A percentile compares a stretch with the other conserved stretches of the same genome.
phyloP scores from a whole-genome alignment of 805 yeast species.

The Phaffomyces thermotolerans region DNA sequence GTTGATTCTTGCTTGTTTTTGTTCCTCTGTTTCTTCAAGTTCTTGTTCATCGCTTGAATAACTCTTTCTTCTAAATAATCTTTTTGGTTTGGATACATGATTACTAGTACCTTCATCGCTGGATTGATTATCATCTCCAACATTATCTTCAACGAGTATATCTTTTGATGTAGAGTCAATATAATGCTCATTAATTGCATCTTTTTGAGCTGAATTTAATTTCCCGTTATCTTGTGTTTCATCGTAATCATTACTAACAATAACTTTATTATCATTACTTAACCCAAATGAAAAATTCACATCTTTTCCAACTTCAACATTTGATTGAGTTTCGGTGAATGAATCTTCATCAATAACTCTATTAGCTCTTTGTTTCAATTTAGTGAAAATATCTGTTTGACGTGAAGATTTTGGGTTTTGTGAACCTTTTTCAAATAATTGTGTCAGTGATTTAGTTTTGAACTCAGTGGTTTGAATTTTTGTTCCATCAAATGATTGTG shows the following conservation, averaged over 20 bases:
- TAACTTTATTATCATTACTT: neutral
- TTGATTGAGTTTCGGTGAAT: neutral
- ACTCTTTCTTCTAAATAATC: conserved; percentile 7
- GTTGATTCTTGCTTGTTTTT: conserved; percentile 13
- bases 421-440: conserved; percentile 18
- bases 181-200: neutral
- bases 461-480: conserved; percentile 8
- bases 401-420: neutral
- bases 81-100: conserved; percentile 1
- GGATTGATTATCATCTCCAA: neutral
- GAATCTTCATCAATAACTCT: conserved; percentile 11
- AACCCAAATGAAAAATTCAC: neutral
- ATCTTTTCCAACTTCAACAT: neutral
- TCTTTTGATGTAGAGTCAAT: neutral
- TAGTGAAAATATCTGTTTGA: conserved; percentile 9
- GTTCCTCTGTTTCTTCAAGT: conserved; percentile 17
- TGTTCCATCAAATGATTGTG: conserved; percentile 8
- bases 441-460: conserved; percentile 16
- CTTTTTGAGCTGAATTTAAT: neutral
- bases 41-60: conserved; percentile 13
- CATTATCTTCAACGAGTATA: conserved; percentile 12
- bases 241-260: conserved; percentile 24
- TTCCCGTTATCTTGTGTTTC: conserved; percentile 1
- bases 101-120: neutral
- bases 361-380: conserved; percentile 10